phyloP scores from a whole-genome alignment of 2,329 filamentous ascomycete species.

The Aspergillus novofumigatus region DNA sequence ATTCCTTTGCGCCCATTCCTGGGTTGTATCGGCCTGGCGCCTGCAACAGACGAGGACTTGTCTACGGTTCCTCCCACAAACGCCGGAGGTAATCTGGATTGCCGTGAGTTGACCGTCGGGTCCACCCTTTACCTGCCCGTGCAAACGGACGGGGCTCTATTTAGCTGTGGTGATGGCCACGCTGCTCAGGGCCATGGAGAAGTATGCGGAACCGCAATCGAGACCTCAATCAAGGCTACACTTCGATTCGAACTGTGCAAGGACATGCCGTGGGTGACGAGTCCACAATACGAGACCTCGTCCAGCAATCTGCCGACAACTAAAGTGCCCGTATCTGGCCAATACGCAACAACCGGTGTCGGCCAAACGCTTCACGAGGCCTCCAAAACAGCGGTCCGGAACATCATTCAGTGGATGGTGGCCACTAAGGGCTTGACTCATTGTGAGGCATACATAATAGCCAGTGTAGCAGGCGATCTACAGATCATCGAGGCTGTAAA shows the following conservation, averaged over 20 bases:
- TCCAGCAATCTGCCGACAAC: slow-evolving; percentile 21
- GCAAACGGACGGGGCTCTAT: slow-evolving; percentile 47
- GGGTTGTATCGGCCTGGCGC: slow-evolving; percentile 51
- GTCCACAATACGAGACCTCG: slow-evolving; percentile 47
- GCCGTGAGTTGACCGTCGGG: slow-evolving; percentile 47
- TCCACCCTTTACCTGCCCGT: slow-evolving; percentile 49
- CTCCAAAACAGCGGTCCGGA: slow-evolving; percentile 45
- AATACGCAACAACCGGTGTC: slow-evolving; percentile 48
- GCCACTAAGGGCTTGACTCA: slow-evolving; percentile 44
- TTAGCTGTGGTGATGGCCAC: slow-evolving; percentile 54
- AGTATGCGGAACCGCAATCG: slow-evolving; percentile 54
- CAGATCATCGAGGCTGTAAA: slow-evolving; percentile 52
- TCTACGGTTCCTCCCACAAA: slow-evolving; percentile 50
- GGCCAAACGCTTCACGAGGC: slow-evolving; percentile 47
- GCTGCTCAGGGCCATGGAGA: slow-evolving; percentile 54
- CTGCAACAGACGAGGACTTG: slow-evolving; percentile 42
- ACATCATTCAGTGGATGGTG: slow-evolving; percentile 48
- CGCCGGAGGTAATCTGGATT: slow-evolving; percentile 55
- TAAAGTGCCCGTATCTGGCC: slow-evolving; percentile 31
- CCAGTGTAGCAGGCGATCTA: slow-evolving; percentile 48
- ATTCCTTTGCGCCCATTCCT: slow-evolving; percentile 51
- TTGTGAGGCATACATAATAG: slow-evolving; percentile 51
- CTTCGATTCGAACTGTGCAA: slow-evolving; percentile 49
- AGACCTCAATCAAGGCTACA: slow-evolving; percentile 49
- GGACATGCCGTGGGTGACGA: slow-evolving; percentile 43